Conservation (phyloP, 148 eudicot genomes). For the Persicaria maculosa region DNA sequence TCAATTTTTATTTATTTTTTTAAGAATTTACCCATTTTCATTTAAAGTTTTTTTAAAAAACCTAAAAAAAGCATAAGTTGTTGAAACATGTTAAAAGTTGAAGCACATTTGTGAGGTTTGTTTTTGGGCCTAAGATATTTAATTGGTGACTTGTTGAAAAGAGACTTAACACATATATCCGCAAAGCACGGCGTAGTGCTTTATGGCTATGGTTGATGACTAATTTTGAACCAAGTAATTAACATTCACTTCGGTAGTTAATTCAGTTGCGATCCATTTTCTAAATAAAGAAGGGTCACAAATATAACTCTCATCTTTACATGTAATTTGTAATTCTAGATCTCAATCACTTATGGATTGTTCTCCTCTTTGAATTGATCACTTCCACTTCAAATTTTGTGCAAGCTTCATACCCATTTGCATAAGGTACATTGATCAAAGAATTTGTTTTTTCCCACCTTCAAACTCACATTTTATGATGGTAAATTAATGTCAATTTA, state of each 20-base stretch:
- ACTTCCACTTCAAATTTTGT: neutral
- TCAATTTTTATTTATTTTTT: no score
- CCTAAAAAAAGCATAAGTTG: neutral
- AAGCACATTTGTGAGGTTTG: no score
- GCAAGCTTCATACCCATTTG: neutral
- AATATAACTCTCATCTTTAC: neutral
- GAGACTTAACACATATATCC: neutral
- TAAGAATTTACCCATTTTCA: no score
- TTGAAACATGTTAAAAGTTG: neutral
- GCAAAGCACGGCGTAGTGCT: neutral
- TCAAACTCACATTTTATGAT: neutral
- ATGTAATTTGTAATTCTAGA: neutral
- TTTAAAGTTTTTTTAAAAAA: no score
- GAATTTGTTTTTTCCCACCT: neutral
- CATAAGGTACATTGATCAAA: neutral
- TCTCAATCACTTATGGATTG: neutral
- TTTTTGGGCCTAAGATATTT: no score
- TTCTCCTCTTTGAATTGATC: neutral
- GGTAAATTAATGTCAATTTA: neutral
- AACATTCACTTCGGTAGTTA: neutral
- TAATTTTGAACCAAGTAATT: conserved; percentile 1
- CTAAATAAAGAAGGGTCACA: neutral
- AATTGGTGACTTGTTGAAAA: neutral
- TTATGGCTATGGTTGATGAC: neutral
- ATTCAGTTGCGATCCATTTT: conserved; percentile 7